Conservation (phyloP, 2,329 filamentous ascomycete genomes). For the Orbilia quercus region DNA sequence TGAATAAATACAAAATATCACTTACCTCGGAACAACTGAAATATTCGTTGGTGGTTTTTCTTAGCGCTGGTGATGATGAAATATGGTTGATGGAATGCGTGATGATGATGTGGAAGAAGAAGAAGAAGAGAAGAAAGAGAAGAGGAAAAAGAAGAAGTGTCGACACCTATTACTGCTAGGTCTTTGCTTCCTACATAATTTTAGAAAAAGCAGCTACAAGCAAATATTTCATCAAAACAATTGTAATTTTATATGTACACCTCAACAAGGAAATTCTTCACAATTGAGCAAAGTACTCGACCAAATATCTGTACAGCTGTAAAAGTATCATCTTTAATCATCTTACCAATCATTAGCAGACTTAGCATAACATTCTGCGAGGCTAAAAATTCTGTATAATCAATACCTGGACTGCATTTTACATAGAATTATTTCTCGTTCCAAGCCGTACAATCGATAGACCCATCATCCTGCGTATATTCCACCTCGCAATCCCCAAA, state of each 20-base stretch:
- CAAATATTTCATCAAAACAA: too few species aligned
- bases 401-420: too few species aligned
- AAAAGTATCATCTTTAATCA: too few species aligned
- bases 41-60: background rate
- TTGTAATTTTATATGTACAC: too few species aligned
- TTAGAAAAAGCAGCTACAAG: too few species aligned
- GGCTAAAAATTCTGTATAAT: too few species aligned
- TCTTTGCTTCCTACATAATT: background rate
- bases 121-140: slow-evolving; percentile 7
- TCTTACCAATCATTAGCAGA: too few species aligned
- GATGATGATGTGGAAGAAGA: slow-evolving; percentile 5
- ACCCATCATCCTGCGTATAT: background rate
- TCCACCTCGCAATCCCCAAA: background rate
- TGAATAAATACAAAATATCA: background rate
- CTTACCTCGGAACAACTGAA: slow-evolving; percentile 10
- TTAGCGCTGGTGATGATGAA: background rate
- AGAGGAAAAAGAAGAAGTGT: background rate
- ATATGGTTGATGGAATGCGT: background rate
- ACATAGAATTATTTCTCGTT: too few species aligned
- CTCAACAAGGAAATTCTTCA: too few species aligned
- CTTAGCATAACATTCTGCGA: too few species aligned
- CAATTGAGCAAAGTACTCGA: too few species aligned
- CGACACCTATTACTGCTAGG: background rate
- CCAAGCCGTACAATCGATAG: background rate
- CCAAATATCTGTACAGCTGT: too few species aligned